phyloP scores from a whole-genome alignment of 176 grass and related monocot genomes.

The Secale cereale region DNA sequence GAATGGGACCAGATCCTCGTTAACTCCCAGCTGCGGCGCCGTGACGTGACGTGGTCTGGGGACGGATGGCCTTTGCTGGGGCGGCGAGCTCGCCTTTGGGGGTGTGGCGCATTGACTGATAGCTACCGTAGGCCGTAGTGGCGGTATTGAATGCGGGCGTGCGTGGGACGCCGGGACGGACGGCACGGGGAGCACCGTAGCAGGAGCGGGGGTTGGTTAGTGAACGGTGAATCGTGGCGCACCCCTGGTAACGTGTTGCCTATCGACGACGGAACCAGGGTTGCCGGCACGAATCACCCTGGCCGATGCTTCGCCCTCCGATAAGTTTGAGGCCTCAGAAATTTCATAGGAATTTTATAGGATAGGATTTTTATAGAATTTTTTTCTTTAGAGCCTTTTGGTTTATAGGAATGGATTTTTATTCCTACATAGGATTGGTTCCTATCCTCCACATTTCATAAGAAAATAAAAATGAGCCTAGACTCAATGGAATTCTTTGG shows the following conservation, averaged over 20 bases:
- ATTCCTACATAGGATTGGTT: too few species aligned
- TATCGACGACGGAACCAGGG: background rate
- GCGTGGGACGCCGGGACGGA: background rate
- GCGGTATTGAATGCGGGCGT: constrained; percentile 1
- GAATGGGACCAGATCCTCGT: background rate
- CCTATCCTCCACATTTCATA: too few species aligned
- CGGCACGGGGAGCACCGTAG: background rate
- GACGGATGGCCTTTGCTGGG: background rate
- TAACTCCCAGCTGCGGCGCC: background rate
- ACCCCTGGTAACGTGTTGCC: background rate
- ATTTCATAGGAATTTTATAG: too few species aligned
- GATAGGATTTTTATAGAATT: too few species aligned
- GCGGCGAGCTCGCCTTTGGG: background rate
- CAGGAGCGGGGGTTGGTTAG: background rate
- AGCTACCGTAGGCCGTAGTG: background rate
- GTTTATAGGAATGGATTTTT: too few species aligned
- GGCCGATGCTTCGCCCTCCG: background rate
- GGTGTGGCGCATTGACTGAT: constrained; percentile 22
- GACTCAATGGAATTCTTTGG: too few species aligned
- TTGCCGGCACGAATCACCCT: background rate
- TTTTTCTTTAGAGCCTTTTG: too few species aligned
- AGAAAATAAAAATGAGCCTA: too few species aligned
- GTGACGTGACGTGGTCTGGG: background rate
- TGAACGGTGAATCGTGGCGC: background rate
- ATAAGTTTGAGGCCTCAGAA: too few species aligned